Percentiles rank a stretch among this genome's conserved stretches.
phyloP scores from a whole-genome alignment of 768 basidiomycete genomes.

The Strobilomyces dryophilus region DNA sequence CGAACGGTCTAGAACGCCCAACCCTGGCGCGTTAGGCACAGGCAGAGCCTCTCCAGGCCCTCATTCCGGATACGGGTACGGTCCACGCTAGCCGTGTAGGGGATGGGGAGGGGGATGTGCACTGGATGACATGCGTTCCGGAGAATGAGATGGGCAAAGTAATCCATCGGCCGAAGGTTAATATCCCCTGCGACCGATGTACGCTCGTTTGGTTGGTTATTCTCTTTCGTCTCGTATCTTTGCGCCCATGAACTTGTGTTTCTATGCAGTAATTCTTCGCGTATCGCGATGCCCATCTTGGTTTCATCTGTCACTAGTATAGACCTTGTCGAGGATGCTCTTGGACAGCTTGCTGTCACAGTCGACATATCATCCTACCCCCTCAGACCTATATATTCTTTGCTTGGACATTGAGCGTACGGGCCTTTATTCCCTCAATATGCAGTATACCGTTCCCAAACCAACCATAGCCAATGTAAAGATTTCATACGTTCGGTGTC shows the following conservation, averaged over 20 bases:
- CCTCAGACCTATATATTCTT: background rate
- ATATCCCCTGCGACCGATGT: conserved; percentile 18
- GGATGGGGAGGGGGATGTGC: background rate
- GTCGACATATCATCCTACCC: conserved; percentile 9
- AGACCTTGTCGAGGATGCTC: conserved; percentile 22
- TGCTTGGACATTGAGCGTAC: conserved; percentile 21
- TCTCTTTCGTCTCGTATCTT: conserved; percentile 2
- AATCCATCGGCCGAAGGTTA: conserved; percentile 12
- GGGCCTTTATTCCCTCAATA: conserved; percentile 22
- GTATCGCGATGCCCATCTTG: conserved; percentile 15
- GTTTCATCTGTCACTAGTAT: conserved; percentile 14
- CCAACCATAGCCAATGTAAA: conserved; percentile 23
- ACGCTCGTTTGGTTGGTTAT: conserved; percentile 27
- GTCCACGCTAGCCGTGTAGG: conserved; percentile 22
- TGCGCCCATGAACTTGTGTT: conserved; percentile 9
- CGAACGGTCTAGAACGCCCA: conserved; percentile 28
- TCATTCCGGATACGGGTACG: conserved; percentile 41
- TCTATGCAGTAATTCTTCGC: conserved; percentile 12
- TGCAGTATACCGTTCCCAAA: conserved; percentile 24
- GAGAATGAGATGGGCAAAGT: conserved; percentile 9
- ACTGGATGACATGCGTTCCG: conserved; percentile 11
- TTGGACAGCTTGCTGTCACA: conserved; percentile 17
- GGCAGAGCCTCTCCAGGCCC: conserved; percentile 46
- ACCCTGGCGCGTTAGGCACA: conserved; percentile 21
- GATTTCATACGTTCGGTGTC: conserved; percentile 7